Evolutionary conservation across 306 rosid genomes (phyloP), one percentile per base, ranked within the genome.

Genomic region (Arachis hypogaea): DNA sequence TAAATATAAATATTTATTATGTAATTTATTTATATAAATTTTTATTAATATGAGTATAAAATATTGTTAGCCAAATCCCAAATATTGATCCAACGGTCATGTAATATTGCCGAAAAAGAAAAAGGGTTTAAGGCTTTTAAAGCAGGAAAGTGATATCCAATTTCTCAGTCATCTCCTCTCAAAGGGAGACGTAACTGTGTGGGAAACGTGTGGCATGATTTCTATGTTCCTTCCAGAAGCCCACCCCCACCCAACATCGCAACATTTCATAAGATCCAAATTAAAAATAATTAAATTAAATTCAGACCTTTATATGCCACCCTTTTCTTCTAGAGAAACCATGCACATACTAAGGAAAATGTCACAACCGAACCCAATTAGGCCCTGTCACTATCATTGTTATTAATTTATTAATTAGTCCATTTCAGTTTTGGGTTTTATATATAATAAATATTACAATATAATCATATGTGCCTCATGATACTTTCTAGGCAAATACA

Each of bases 171-270:
- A 18, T 66, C 41, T 8, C 29, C 28, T 65, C 2, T 11, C 7
- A n/a, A 4, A 12, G 7, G 60, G 80, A 82, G 66, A 69, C 86
- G 86, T 82, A 59, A 65, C 12, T 22, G 69, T 58, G 71, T 70
- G 18, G 75, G 49, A 78, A 78, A 78, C 86, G 83, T 69, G 80
- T 82, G 73, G 62, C 80, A 57, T 0, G 54, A 68, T 62, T n/a
- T 61, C 11, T 61, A 36, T 22, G 11, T 67, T 10, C 60, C 78
- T 73, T 79, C 83, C 40, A 80, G 83, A 73, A 80, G 79, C 79
- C 72, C 59, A 58, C 55, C 62, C 62, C 71, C 9, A 40, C 69
- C 29, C 70, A 47, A 33, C 30, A 33, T 38, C 74, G 12, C 33
- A 47, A 66, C 33, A n/a, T 42, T 30, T 18, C 69, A 5, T 14